Base-by-base conservation (phyloP, 1,284 basidiomycete species). In the Tylopilus sp. region DNA sequence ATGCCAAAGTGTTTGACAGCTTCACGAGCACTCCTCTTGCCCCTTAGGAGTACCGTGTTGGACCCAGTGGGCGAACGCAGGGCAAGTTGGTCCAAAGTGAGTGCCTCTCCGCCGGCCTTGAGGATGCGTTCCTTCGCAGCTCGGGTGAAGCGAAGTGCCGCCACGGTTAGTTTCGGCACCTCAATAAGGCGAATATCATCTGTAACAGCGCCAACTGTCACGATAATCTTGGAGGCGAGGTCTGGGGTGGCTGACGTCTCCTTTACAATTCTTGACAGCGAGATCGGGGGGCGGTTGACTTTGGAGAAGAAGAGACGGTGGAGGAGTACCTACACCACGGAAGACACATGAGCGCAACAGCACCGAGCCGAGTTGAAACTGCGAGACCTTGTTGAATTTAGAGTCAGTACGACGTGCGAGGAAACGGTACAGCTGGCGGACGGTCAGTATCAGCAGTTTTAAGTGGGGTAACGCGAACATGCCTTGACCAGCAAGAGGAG, bases 401-500 rank as follows among this genome's bases (percentile, higher is more conserved):
- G 92, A 85, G 71, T 98, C 92, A 49, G 97, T 99, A 67, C 97
- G 89, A 68, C 97, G 89, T 58, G 96, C 95, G 58, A 99, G 80
- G 86, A 99, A 99, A 67, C 96, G 93, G 82, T 99, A 99, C 60
- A 99, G 85, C 96, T 97, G 63, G 34, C 55, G 26, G 26, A 37
- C 28, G 7, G 52, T 60, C 30, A 50, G 48, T 39, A 43, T 50
- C 29, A 33, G 21, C 33, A 37, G 55, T 41, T 46, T 40, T 19
- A 9, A 43, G 34, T 21, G 49, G 36, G 13, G 30, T 13, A 26
- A 31, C 13, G 30, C 18, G 26, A 29, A 67, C 74, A 58, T 67
- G 94, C 94, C 85, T 99, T 98, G 74, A 99, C 96, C 57, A 99
- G 86, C 67, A 98, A 84, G 69, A 97, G 87, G 66, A 99, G 85